A percentile compares a stretch with the other conserved stretches of the same genome.
Evolutionary conservation across 805 yeast genomes (phyloP).

Genomic region (Scheffersomyces spartinae): DNA sequence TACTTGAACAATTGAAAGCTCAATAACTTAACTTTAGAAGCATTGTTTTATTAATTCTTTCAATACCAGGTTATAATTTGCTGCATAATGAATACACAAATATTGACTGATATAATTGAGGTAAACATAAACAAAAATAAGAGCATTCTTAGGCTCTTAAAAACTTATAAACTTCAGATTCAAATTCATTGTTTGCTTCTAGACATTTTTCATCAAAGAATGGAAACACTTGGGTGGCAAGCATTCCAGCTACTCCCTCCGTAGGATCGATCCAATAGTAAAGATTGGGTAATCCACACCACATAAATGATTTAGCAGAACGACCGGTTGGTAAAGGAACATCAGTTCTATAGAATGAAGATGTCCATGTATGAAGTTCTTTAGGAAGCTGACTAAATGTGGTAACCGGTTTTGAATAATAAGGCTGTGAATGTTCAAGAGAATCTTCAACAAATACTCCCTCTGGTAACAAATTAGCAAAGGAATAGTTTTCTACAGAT

Average conservation of each 20-base stretch:
- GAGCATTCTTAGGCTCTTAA: too few relatives aligned
- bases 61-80: neutral
- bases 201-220: conserved; percentile 6
- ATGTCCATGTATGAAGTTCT: conserved; percentile 16
- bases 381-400: conserved; percentile 10
- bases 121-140: too few relatives aligned
- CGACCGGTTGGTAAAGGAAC: conserved; percentile 21
- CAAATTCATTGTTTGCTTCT: too few relatives aligned
- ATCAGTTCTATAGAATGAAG: conserved; percentile 15
- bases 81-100: too few relatives aligned
- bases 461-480: conserved; percentile 20
- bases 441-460: conserved; percentile 6
- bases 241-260: conserved; percentile 27
- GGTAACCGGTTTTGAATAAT: conserved; percentile 5
- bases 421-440: conserved; percentile 8
- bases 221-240: conserved; percentile 28
- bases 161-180: too few relatives aligned
- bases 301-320: conserved; percentile 20
- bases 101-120: too few relatives aligned
- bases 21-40: too few relatives aligned
- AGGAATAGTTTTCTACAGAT: conserved; percentile 18
- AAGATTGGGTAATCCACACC: conserved; percentile 31
- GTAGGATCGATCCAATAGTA: conserved; percentile 31
- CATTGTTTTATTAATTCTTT: neutral
- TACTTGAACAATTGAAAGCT: conserved; percentile 36